These are phyloP conservation scores for Calocybe gambosa DNA, from an alignment of 1,284 basidiomycete species.

Conservation along the genomic window DNA sequence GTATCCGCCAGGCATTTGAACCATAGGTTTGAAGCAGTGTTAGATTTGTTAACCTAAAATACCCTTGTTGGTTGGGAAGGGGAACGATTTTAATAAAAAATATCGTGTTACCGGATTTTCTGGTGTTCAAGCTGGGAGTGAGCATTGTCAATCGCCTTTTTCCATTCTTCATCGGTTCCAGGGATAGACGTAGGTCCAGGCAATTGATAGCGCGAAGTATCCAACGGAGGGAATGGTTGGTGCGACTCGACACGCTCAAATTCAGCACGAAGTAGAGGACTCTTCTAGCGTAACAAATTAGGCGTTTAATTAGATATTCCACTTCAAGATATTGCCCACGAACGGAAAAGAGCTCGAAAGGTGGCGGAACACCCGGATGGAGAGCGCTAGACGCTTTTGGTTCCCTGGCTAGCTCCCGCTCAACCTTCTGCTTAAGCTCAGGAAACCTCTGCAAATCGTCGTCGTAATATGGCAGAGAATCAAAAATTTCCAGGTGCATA, in stretches of 20 bases:
- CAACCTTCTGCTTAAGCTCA: slow-evolving; percentile 64
- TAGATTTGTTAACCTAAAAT: slow-evolving; percentile 73
- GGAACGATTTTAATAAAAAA: neutral
- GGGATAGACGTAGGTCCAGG: slow-evolving; percentile 62
- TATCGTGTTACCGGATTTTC: slow-evolving; percentile 57
- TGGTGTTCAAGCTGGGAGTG: slow-evolving; percentile 89
- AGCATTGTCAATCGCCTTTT: slow-evolving; percentile 71
- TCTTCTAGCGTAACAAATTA: slow-evolving; percentile 37
- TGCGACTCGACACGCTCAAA: slow-evolving; percentile 68
- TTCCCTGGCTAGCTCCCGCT: slow-evolving; percentile 65
- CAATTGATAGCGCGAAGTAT: slow-evolving; percentile 76
- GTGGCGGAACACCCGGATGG: slow-evolving; percentile 69
- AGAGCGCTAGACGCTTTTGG: slow-evolving; percentile 48
- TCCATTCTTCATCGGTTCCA: slow-evolving; percentile 76
- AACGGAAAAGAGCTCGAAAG: slow-evolving; percentile 65
- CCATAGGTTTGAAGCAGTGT: slow-evolving; percentile 84
- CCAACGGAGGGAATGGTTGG: slow-evolving; percentile 68
- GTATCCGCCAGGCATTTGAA: slow-evolving; percentile 85
- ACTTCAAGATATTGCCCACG: slow-evolving; percentile 39
- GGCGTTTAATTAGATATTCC: slow-evolving; percentile 2
- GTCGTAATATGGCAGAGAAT: slow-evolving; percentile 93
- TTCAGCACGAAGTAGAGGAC: slow-evolving; percentile 64
- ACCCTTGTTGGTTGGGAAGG: neutral
- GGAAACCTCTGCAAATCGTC: slow-evolving; percentile 82
- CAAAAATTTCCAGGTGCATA: slow-evolving; percentile 45